Conservation (phyloP, 441 rosid species). For the Populus trichocarpa region DNA sequence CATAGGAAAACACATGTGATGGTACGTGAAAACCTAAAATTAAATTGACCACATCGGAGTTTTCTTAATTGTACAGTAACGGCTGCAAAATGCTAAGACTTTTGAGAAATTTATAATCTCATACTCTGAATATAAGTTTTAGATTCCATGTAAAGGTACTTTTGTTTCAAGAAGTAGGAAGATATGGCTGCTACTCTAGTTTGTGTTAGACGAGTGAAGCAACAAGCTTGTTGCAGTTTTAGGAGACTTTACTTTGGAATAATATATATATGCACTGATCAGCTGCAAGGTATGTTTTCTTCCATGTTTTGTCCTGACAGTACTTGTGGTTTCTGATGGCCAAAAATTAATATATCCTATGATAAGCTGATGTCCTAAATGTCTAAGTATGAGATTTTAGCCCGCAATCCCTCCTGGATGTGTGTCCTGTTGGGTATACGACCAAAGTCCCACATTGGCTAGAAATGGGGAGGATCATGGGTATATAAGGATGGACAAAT, state of each 20-base stretch:
- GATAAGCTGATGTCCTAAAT: background rate
- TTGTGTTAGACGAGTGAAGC: slow-evolving; percentile 43
- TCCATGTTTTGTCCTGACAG: background rate
- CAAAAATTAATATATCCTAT: background rate
- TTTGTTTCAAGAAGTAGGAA: slow-evolving; percentile 5
- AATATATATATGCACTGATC: slow-evolving; percentile 16
- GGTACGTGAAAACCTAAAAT: background rate
- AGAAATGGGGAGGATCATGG: no score
- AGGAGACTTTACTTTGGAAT: slow-evolving; percentile 34
- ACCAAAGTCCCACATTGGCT: no score
- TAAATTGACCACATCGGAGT: slow-evolving; percentile 7
- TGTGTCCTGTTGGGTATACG: no score
- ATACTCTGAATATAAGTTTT: background rate
- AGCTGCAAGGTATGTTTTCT: background rate
- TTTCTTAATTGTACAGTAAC: background rate
- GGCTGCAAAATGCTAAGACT: background rate
- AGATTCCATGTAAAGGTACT: slow-evolving; percentile 15
- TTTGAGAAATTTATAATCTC: background rate
- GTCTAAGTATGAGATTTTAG: background rate
- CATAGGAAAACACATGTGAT: background rate
- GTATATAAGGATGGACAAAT: no score
- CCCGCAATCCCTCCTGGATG: background rate
- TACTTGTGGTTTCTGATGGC: background rate
- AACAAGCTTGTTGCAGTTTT: slow-evolving; percentile 35
- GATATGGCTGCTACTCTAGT: slow-evolving; percentile 28